Conservation (phyloP, 1,139 yeast genomes). For the Pichia sp. region DNA sequence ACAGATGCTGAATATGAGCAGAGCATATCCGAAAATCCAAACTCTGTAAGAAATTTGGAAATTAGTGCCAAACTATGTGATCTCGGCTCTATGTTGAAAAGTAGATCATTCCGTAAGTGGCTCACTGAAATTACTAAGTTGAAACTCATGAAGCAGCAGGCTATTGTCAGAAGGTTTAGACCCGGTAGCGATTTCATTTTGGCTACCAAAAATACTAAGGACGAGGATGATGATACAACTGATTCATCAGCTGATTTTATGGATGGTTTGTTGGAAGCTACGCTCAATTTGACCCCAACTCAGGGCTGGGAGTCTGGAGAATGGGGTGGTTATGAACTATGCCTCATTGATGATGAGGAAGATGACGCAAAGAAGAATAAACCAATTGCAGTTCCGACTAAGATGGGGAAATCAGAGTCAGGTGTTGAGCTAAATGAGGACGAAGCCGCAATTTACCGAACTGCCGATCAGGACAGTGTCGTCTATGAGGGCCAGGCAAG, state of each 20-base stretch:
- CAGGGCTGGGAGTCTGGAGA: slow-evolving; percentile 84
- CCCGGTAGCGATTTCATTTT: slow-evolving; percentile 93
- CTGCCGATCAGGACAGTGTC: slow-evolving; percentile 66
- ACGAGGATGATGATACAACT: slow-evolving; percentile 32
- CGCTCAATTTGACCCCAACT: slow-evolving; percentile 72
- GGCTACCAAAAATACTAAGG: slow-evolving; percentile 60
- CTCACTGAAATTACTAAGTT: slow-evolving; percentile 57
- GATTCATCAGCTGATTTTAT: slow-evolving; percentile 23
- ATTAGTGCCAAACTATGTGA: slow-evolving; percentile 35
- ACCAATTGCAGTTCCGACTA: no score
- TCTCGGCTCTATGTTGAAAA: slow-evolving; percentile 52
- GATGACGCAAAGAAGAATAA: slow-evolving; percentile 31
- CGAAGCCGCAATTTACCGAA: slow-evolving; percentile 52
- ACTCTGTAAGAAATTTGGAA: slow-evolving; percentile 9
- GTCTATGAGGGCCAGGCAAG: slow-evolving; percentile 73
- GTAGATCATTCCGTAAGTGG: slow-evolving; percentile 66
- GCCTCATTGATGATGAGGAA: slow-evolving; percentile 60
- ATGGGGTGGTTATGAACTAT: slow-evolving; percentile 88
- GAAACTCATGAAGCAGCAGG: slow-evolving; percentile 56
- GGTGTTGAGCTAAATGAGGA: slow-evolving; percentile 41
- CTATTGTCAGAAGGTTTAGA: slow-evolving; percentile 76
- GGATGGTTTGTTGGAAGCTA: slow-evolving; percentile 57
- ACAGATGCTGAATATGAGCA: slow-evolving; percentile 5
- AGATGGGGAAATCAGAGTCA: slow-evolving; percentile 26
- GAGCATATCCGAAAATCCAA: slow-evolving; percentile 13